Conservation (phyloP, 208 protist species). For the Strigomonas galati region DNA sequence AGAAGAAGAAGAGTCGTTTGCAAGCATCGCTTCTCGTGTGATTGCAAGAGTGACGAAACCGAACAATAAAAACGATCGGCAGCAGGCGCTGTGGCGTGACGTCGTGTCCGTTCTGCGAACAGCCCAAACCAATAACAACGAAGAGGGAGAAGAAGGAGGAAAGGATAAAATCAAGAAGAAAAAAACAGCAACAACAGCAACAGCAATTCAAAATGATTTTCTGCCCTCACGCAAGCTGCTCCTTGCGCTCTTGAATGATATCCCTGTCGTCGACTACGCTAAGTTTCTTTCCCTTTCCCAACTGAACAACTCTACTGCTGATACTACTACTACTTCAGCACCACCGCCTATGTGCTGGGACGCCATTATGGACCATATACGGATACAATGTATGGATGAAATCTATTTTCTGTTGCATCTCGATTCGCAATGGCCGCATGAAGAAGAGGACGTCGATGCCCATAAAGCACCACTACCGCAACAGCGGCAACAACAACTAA, state of each 20-base stretch:
- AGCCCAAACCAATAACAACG: too few species aligned
- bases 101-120: too few species aligned
- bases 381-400: not conserved
- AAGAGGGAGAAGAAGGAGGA: not conserved
- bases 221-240: conserved; percentile 40
- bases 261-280: conserved; percentile 65
- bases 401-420: not conserved
- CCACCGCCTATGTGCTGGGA: not conserved
- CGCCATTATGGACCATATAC: not conserved
- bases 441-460: not conserved
- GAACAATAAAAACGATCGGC: too few species aligned
- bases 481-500: too few species aligned
- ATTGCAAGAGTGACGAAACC: too few species aligned
- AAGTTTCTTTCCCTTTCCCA: conserved; percentile 39
- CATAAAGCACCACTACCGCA: too few species aligned
- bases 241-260: conserved; percentile 59
- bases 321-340: not conserved
- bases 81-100: too few species aligned
- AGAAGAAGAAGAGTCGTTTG: not conserved
- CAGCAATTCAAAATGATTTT: not conserved
- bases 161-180: not conserved
- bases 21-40: too few species aligned
- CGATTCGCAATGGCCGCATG: not conserved
- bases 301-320: conserved; percentile 7
- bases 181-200: not conserved